Evolutionary conservation across 371 early-diverging fungal species (phyloP).

Genomic region (Homolaphlyctis polyrhiza): DNA sequence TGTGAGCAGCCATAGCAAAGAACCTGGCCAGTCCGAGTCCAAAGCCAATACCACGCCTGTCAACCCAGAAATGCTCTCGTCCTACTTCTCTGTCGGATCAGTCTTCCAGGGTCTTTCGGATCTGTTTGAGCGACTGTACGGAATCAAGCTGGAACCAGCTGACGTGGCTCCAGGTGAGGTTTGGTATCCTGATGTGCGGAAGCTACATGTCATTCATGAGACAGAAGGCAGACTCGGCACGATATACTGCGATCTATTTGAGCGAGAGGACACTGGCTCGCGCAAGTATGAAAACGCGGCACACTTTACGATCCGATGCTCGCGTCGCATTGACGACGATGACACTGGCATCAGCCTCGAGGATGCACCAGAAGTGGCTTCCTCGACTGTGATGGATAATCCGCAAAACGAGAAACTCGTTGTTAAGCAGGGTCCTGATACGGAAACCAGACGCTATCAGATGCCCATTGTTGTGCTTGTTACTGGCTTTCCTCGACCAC

Average conservation of each 20-base stretch:
- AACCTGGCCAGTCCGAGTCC: conserved; percentile 3
- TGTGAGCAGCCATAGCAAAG: conserved; percentile 11
- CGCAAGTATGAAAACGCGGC: conserved; percentile 80
- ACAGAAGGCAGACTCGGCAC: conserved; percentile 72
- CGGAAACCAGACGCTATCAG: conserved; percentile 20
- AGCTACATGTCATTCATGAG: conserved; percentile 82
- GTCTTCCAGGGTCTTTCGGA: conserved; percentile 81
- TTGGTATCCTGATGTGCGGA: conserved; percentile 87
- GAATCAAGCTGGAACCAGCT: conserved; percentile 71
- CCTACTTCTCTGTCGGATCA: conserved; percentile 81
- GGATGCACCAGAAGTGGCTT: neutral
- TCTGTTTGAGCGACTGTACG: conserved; percentile 78
- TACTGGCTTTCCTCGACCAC: conserved; percentile 23
- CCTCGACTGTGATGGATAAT: neutral
- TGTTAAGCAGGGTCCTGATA: conserved; percentile 4
- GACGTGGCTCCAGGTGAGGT: conserved; percentile 55
- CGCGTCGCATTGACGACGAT: conserved; percentile 81
- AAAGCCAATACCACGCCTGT: neutral
- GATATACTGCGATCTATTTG: conserved; percentile 89
- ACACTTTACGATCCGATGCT: conserved; percentile 92
- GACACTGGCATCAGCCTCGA: too few relatives aligned
- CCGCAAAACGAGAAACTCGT: conserved; percentile 3
- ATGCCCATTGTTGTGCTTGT: conserved; percentile 46
- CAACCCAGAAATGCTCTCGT: conserved; percentile 20
- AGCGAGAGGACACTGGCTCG: conserved; percentile 38